These are phyloP conservation scores for Aspergillus sp. DNA, from an alignment of 2,329 filamentous ascomycete genomes.

Conservation along the genomic window DNA sequence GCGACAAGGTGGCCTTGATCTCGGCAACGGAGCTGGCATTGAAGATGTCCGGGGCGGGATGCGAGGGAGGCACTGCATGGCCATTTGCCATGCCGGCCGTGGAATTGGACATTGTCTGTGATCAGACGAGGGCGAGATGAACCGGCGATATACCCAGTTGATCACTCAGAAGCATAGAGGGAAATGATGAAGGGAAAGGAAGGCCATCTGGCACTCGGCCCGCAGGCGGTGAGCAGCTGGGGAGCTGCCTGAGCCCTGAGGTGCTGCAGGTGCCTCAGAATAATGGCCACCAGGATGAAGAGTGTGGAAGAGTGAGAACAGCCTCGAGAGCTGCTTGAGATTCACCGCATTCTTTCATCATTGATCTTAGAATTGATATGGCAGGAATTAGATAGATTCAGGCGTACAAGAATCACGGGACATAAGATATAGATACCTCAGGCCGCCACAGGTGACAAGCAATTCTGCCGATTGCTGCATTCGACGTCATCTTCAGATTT, in stretches of 20 bases:
- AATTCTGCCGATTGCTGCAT: slow-evolving; percentile 4
- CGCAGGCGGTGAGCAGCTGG: neutral
- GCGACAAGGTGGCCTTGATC: slow-evolving; percentile 73
- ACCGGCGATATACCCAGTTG: no score
- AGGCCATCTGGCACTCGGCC: slow-evolving; percentile 1
- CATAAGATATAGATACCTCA: slow-evolving; percentile 12
- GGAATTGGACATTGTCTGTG: slow-evolving; percentile 24
- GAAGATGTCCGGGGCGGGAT: slow-evolving; percentile 53
- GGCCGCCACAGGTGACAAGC: slow-evolving; percentile 10
- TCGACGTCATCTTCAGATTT: slow-evolving; percentile 17
- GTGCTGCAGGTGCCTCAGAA: no score
- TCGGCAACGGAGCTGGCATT: slow-evolving; percentile 74
- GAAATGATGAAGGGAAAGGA: neutral
- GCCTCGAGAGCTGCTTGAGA: no score
- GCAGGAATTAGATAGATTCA: no score
- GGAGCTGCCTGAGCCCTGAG: neutral
- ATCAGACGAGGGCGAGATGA: neutral
- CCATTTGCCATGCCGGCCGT: slow-evolving; percentile 28
- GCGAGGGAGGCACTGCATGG: slow-evolving; percentile 18
- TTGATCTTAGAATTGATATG: no score
- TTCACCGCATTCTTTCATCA: no score
- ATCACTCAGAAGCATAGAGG: neutral
- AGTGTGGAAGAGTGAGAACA: no score
- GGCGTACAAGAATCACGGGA: neutral
- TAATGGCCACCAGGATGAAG: no score